Base-by-base conservation (phyloP, 257 asterid species). In the Lithospermum erythrorhizon region DNA sequence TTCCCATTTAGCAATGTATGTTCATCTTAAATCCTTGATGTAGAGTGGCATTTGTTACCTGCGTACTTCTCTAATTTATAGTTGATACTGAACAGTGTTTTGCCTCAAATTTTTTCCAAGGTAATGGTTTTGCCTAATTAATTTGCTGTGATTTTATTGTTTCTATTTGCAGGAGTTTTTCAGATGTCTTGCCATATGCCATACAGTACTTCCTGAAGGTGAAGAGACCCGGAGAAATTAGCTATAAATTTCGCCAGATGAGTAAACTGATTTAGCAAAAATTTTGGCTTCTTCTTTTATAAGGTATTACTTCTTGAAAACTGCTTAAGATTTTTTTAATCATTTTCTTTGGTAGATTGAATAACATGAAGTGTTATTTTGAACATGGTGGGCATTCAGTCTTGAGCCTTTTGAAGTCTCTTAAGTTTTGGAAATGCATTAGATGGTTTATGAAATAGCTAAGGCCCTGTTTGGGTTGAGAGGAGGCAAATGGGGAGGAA, bases 211-310 rank as follows among this genome's bases (percentile, higher is more conserved):
- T 72, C 97, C 99, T 49, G 99, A 94, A 82, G 99, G 99, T 53
- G 99, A 94, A 6, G 97, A 89, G 72, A 63, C 96, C 72, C 97
- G 57, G 99, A 94, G 80, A 86, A 73, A 85, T 94, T 55, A 89
- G 88, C 54, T 94, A 89, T 80, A 97, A 94, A 81, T 97, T 97
- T 94, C 99, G 35, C 99, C 99, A 67, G 99, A 94, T 68, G 99
- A 94, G 69, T 75, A n/a, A n/a, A n/a, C n/a, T n/a, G n/a, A n/a
- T n/a, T n/a, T n/a, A n/a, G n/a, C n/a, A 94, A 94, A 82, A 89
- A 79, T 75, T 94, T 94, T 73, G 99, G 99, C 72, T 94, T 94
- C 91, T 94, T 94, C 77, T 94, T 94, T 78, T 89, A 84, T 83
- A 94, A 77, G 99, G 99, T 87, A 78, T 64, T 60, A 27, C 21